phyloP scores from a whole-genome alignment of 352 stramenopile species.

The Pythium utonaiense region DNA sequence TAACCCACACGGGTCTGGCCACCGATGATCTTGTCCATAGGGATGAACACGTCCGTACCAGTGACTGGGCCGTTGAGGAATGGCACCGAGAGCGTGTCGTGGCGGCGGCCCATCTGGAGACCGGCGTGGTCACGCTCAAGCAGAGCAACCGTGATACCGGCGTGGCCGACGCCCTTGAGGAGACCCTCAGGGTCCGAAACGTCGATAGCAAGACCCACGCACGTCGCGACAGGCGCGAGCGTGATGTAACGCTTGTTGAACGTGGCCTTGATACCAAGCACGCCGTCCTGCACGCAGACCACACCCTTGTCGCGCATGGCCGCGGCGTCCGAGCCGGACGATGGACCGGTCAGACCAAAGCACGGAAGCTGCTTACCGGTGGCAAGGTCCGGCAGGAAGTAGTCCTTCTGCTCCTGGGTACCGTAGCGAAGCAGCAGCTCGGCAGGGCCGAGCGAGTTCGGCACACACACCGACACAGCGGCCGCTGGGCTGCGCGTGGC shows the following conservation, averaged over 20 bases:
- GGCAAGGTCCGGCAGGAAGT: constrained; percentile 92
- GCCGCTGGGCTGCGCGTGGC: constrained; percentile 89
- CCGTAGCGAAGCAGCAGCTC: constrained; percentile 96
- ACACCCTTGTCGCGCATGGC: constrained; percentile 93
- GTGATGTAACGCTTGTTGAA: constrained; percentile 99
- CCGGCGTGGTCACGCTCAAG: constrained; percentile 94
- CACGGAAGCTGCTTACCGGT: constrained; percentile 96
- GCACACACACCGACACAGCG: constrained; percentile 94
- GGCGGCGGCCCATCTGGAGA: constrained; percentile 93
- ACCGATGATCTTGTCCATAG: constrained; percentile 97
- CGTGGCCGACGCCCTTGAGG: constrained; percentile 90
- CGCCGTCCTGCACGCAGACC: constrained; percentile 92
- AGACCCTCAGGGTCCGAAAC: constrained; percentile 94
- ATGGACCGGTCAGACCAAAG: constrained; percentile 95
- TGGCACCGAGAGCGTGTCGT: constrained; percentile 93
- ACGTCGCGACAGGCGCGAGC: constrained; percentile 94
- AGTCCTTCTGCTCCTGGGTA: constrained; percentile 95
- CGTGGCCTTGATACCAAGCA: constrained; percentile 92
- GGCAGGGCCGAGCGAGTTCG: constrained; percentile 96
- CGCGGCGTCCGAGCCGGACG: constrained; percentile 94
- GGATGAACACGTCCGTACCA: constrained; percentile 97
- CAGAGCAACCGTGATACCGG: constrained; percentile 96
- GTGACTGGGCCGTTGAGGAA: constrained; percentile 99
- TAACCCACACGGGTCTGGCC: constrained; percentile 95
- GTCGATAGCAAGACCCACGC: constrained; percentile 96